Evolutionary conservation across 2,329 filamentous ascomycete genomes (phyloP).

Genomic region (Lizonia empirigonia): DNA sequence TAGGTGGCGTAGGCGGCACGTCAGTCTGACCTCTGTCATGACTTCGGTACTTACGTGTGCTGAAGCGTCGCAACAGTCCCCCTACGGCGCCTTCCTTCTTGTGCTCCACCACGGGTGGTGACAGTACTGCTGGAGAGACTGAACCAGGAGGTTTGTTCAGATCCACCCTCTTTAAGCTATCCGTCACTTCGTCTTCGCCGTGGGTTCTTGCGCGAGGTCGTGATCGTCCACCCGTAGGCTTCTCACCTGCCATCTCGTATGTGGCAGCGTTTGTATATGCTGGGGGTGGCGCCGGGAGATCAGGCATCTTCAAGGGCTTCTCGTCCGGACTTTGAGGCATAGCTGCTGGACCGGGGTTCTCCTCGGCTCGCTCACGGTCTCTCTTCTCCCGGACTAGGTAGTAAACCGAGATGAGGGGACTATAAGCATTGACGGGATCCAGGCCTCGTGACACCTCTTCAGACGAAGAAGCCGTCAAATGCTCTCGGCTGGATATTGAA

Average conservation of each 20-base stretch:
- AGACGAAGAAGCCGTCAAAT: constrained; percentile 78
- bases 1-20: constrained; percentile 67
- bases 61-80: constrained; percentile 85
- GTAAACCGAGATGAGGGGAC: constrained; percentile 90
- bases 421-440: constrained; percentile 92
- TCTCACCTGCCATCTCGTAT: constrained; percentile 90
- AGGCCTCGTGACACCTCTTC: constrained; percentile 82
- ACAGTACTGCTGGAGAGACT: constrained; percentile 57
- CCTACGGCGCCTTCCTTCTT: constrained; percentile 89
- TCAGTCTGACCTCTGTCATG: constrained; percentile 56
- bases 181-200: constrained; percentile 87
- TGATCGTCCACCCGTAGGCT: constrained; percentile 79
- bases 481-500: constrained; percentile 87
- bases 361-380: constrained; percentile 71
- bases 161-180: constrained; percentile 71
- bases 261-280: constrained; percentile 85
- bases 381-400: constrained; percentile 95
- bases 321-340: constrained; percentile 64
- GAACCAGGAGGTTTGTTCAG: constrained; percentile 56
- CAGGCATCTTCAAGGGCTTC: constrained; percentile 67
- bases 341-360: constrained; percentile 63
- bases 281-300: constrained; percentile 79
- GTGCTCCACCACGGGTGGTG: constrained; percentile 60
- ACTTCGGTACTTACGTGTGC: constrained; percentile 79
- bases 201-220: constrained; percentile 89